These are phyloP conservation scores for Pythium coloratum DNA, from an alignment of 352 stramenopile species.

Conservation along the genomic window DNA sequence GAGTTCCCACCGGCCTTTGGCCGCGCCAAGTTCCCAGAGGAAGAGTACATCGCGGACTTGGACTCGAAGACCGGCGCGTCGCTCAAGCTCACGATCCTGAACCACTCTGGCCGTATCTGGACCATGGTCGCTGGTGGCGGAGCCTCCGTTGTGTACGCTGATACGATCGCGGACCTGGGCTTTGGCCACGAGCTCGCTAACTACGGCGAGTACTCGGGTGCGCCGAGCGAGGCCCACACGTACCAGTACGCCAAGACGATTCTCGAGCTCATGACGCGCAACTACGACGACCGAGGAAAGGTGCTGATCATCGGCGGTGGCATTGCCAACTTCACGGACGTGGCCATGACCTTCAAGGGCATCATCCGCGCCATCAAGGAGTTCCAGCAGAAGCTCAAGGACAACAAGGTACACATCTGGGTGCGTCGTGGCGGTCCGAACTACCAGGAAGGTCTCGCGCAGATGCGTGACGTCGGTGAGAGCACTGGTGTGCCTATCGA, in stretches of 20 bases:
- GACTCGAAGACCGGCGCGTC: slow-evolving; percentile 95
- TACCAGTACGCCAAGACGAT: slow-evolving; percentile 98
- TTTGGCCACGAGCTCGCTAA: slow-evolving; percentile 94
- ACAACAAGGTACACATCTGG: slow-evolving; percentile 93
- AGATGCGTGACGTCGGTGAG: slow-evolving; percentile 92
- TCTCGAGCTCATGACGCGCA: slow-evolving; percentile 94
- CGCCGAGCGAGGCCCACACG: slow-evolving; percentile 95
- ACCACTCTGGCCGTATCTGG: slow-evolving; percentile 94
- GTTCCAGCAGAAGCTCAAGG: slow-evolving; percentile 91
- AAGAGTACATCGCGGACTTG: slow-evolving; percentile 94
- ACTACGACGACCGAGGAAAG: slow-evolving; percentile 90
- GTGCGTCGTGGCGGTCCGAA: slow-evolving; percentile 95
- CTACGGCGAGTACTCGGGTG: slow-evolving; percentile 97
- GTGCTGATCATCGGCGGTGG: slow-evolving; percentile 97
- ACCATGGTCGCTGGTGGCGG: slow-evolving; percentile 97
- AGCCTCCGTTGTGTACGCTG: slow-evolving; percentile 96
- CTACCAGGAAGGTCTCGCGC: slow-evolving; percentile 94
- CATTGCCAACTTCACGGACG: slow-evolving; percentile 98
- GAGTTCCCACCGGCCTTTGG: slow-evolving; percentile 96
- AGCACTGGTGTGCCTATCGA: slow-evolving; percentile 92
- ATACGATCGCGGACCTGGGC: slow-evolving; percentile 96
- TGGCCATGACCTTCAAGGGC: slow-evolving; percentile 96
- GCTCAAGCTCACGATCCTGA: slow-evolving; percentile 97
- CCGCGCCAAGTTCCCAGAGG: slow-evolving; percentile 94
- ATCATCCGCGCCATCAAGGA: slow-evolving; percentile 95